Conservation (phyloP, 768 basidiomycete species). For the Leccinellum rugosiceps region DNA sequence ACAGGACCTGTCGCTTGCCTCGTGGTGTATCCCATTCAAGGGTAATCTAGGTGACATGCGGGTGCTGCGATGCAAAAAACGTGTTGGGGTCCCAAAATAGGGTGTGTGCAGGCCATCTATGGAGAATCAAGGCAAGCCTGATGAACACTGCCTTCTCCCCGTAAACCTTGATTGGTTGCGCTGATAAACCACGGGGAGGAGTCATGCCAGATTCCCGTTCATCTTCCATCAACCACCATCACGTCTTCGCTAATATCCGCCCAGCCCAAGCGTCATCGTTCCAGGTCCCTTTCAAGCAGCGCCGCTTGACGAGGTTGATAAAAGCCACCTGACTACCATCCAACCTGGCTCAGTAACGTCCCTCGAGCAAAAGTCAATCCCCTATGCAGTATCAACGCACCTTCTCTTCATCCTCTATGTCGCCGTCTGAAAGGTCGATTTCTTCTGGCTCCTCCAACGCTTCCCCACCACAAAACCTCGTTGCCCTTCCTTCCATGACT, state of each 20-base stretch:
- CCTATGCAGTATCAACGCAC: constrained; percentile 33
- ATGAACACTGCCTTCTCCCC: constrained; percentile 28
- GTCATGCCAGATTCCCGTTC: constrained; percentile 35
- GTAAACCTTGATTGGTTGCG: constrained; percentile 31
- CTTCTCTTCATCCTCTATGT: constrained; percentile 32
- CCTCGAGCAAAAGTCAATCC: constrained; percentile 13
- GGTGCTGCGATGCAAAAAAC: constrained; percentile 33
- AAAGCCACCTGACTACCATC: constrained; percentile 16
- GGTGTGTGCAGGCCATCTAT: constrained; percentile 10
- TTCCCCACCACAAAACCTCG: constrained; percentile 29
- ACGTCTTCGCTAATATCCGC: constrained; percentile 37
- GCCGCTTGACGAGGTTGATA: constrained; percentile 26
- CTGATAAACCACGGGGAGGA: constrained; percentile 32
- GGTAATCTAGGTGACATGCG: constrained; percentile 25
- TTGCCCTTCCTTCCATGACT: constrained; percentile 31
- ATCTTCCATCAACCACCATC: constrained; percentile 26
- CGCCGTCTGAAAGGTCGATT: constrained; percentile 30
- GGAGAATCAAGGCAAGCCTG: constrained; percentile 19
- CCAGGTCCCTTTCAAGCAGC: constrained; percentile 18
- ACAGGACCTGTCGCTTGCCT: constrained; percentile 25
- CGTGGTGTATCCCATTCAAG: constrained; percentile 26
- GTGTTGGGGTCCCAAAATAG: constrained; percentile 31
- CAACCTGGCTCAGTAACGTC: not conserved
- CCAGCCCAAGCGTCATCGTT: constrained; percentile 20
- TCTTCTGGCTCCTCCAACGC: constrained; percentile 32